Base-by-base conservation (phyloP, 2,329 filamentous ascomycete genomes). In the Colletotrichum musicola region DNA sequence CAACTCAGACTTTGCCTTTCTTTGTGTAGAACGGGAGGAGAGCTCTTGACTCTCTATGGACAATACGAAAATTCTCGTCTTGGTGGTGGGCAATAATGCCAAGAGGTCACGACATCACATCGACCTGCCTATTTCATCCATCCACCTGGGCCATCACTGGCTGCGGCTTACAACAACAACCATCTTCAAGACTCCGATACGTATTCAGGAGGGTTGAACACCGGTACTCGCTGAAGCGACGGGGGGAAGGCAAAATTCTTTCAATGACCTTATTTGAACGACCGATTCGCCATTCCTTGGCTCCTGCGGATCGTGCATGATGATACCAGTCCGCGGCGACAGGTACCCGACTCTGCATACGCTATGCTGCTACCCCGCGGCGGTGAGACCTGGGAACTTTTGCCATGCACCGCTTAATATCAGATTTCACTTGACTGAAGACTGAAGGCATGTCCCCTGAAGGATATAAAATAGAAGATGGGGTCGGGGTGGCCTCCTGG, bases 21-120 rank as follows among this genome's bases (percentile, higher is more conserved):
- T 35, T 35, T 10, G 30, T 9, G 30, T 35, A 10, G 30, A 10
- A 9, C 3, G 6, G 30, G 7, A 35, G 30, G 6, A 35, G 7
- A 10, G 30, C 40, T 42, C 40, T 42, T 13, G 40, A 13, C 9
- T 9, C 30, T 35, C 30, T 10, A 10, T 10, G 18, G 44, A 10
- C 18, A 16, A 20, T 10, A 7, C 16, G 14, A 51, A 40, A 46
- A 1, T 27, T 18, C 47, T 35, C 25, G 42, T 10, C 30, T 10
- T 46, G 38, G 46, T 22, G 25, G 35, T 54, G 49, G 50, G 16
- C 49, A 62, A 62, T 54, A 46, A 40, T 55, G 60, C 49, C 60
- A 62, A 62, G 64, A 42, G 38, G 25, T 68, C 42, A 50, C 64
- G 64, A 68, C 60, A 68, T 68, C 46, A 18, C 22, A 53, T 7